A percentile compares a stretch with the other conserved stretches of the same genome.
These are phyloP conservation scores for Yamadazyma atlantica DNA, from an alignment of 1,139 yeast genomes.

Conservation along the genomic window DNA sequence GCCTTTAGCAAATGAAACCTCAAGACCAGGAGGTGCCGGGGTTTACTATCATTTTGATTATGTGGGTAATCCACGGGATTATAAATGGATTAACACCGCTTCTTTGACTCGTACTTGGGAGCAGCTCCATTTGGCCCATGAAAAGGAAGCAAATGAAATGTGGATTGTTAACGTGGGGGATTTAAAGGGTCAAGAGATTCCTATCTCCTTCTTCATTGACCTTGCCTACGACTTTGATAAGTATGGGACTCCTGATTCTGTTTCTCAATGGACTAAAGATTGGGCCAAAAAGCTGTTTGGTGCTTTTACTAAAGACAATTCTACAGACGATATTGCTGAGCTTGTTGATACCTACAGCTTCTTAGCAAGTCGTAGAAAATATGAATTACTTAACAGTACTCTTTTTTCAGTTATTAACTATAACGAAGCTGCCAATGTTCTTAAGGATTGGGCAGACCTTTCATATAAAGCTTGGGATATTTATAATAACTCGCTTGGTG, in stretches of 20 bases:
- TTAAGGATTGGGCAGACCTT: slow-evolving; percentile 13
- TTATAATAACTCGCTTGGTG: slow-evolving; percentile 13
- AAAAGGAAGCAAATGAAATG: slow-evolving; percentile 12
- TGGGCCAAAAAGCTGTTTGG: slow-evolving; percentile 18
- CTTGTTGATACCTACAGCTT: slow-evolving; percentile 17
- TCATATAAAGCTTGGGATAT: slow-evolving; percentile 16
- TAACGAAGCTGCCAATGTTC: slow-evolving; percentile 16
- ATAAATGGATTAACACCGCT: slow-evolving; percentile 18
- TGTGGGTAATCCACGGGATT: slow-evolving; percentile 19
- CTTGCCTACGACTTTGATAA: slow-evolving; percentile 16
- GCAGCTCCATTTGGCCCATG: slow-evolving; percentile 16
- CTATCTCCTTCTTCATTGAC: slow-evolving; percentile 16
- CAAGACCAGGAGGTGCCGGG: slow-evolving; percentile 19
- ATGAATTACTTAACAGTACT: slow-evolving; percentile 16
- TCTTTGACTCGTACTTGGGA: slow-evolving; percentile 17
- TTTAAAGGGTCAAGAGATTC: slow-evolving; percentile 16
- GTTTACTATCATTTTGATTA: slow-evolving; percentile 19
- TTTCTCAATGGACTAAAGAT: slow-evolving; percentile 12
- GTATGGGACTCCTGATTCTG: slow-evolving; percentile 14
- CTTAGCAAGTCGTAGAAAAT: slow-evolving; percentile 14
- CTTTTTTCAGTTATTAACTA: slow-evolving; percentile 14
- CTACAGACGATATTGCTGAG: slow-evolving; percentile 15
- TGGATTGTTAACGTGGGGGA: slow-evolving; percentile 19
- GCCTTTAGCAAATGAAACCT: slow-evolving; percentile 16
- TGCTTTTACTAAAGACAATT: slow-evolving; percentile 7